Evolutionary conservation across 306 rosid species (phyloP), one percentile per base, ranked within the genome.

Genomic region (Coriaria nepalensis): DNA sequence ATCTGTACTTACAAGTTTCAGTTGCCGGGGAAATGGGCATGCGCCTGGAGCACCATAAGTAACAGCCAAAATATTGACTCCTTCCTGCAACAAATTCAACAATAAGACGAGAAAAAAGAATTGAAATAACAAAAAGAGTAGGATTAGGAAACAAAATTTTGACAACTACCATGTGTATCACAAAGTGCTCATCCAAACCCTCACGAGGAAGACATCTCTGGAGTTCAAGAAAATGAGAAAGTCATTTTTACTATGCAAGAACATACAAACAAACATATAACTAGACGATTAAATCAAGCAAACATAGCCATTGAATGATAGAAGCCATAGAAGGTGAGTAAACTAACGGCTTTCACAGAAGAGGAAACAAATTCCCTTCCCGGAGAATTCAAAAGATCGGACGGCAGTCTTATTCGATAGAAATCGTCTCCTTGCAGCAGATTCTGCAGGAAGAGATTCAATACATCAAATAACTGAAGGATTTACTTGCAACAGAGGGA

Each of bases 181-280:
- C 87, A 62, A 90, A 73, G 59, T 84, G 88, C 62, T 90, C 97
- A 41, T 90, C 93, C 81, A 90, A 73, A 47, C 78, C 66, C n/a
- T 79, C 93, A 34, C 82, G 83, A 41, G 80, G 63, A 67, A 90
- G 95, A 68, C 97, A 90, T 72, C 97, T 78, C 97, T 90, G 82
- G 56, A 76, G 65, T 70, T 53, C 56, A 32, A 63, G 44, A 55
- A 50, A 35, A 12, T 35, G 10, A 35, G 7, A 50, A 50, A 35
- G 11, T 11, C 33, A n/a, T 11, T 50, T 10, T 12, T 50, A 9
- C 41, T 35, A 10, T 33, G 40, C 9, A 49, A 7, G 10, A 49
- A n/a, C 40, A 2, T 34, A 7, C 40, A 14, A 6, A 35, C 34
- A 12, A 6, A 50, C 14, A 50, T 35, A 8, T 8, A 20, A 20